These are phyloP conservation scores for Chytriomyces sp. DNA, from an alignment of 192 early-diverging fungal species.

Conservation along the genomic window DNA sequence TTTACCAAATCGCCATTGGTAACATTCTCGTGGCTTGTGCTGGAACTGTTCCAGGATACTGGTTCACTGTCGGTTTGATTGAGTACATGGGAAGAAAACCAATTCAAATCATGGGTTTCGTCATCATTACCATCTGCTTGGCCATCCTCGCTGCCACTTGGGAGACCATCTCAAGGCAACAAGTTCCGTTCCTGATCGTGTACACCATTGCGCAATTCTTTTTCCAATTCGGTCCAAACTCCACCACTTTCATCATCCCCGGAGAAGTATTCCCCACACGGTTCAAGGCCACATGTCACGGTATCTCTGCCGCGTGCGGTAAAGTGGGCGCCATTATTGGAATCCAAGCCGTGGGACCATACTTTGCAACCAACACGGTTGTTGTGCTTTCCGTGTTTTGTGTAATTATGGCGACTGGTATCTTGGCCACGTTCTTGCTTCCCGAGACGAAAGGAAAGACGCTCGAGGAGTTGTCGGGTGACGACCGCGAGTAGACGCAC, in stretches of 20 bases:
- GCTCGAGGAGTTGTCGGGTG: conserved; percentile 66
- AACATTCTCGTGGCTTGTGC: conserved; percentile 83
- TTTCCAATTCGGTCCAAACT: conserved; percentile 96
- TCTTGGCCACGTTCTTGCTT: conserved; percentile 66
- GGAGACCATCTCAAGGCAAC: conserved; percentile 32
- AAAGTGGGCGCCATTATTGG: conserved; percentile 79
- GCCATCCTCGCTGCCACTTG: conserved; percentile 50
- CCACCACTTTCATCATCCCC: conserved; percentile 84
- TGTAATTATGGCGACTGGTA: conserved; percentile 58
- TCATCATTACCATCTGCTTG: conserved; percentile 75
- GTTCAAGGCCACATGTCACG: conserved; percentile 76
- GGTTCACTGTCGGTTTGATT: conserved; percentile 88
- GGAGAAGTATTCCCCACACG: conserved; percentile 76
- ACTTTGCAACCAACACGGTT: conserved; percentile 32
- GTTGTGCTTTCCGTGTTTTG: conserved; percentile 41
- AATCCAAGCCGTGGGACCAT: conserved; percentile 51
- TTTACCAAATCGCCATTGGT: conserved; percentile 68
- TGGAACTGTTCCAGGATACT: conserved; percentile 88
- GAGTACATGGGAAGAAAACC: conserved; percentile 86
- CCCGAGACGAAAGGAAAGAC: conserved; percentile 79
- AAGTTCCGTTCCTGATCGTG: conserved; percentile 50
- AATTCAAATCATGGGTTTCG: conserved; percentile 93
- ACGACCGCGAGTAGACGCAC: conserved; percentile 8
- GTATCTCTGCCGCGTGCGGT: conserved; percentile 78
- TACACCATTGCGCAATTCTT: conserved; percentile 61